A percentile compares a stretch with the other conserved stretches of the same genome.
Conservation (phyloP, 1,139 yeast genomes). For the Taphrina confusa region DNA sequence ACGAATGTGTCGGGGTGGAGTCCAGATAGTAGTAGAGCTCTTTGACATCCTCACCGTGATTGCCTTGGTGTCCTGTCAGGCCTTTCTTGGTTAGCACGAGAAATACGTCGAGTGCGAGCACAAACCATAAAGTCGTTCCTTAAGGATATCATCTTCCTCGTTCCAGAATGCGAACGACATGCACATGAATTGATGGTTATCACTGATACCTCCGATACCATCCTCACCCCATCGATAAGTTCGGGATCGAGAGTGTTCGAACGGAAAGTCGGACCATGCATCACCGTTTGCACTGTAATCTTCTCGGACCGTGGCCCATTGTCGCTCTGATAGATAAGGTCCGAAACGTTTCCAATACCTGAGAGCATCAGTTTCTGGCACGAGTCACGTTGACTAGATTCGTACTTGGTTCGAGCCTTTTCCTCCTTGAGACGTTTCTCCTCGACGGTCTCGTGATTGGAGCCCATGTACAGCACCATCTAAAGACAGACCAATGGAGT, state of each 20-base stretch:
- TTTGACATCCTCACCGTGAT: constrained; percentile 95
- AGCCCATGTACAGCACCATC: constrained; percentile 45
- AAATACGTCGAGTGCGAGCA: no score
- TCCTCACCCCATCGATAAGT: constrained; percentile 97
- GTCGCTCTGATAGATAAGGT: constrained; percentile 84
- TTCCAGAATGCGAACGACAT: constrained; percentile 87
- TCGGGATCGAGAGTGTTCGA: constrained; percentile 80
- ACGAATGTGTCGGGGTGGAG: constrained; percentile 90
- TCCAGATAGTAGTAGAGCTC: constrained; percentile 83
- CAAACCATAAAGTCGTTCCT: constrained; percentile 78
- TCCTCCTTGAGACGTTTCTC: constrained; percentile 68
- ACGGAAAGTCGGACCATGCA: constrained; percentile 90
- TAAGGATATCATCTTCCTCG: constrained; percentile 79
- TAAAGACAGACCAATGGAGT: no score
- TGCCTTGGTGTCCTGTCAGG: constrained; percentile 87
- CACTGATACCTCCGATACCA: constrained; percentile 89
- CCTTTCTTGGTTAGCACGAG: constrained; percentile 8
- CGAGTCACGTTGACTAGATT: no score
- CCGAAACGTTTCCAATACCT: constrained; percentile 89
- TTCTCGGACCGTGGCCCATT: constrained; percentile 92
- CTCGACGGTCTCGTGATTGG: constrained; percentile 55
- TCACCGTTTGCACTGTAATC: constrained; percentile 84
- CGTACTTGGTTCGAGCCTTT: constrained; percentile 51
- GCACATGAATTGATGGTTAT: constrained; percentile 77
- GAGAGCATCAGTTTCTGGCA: background rate